These are phyloP conservation scores for Cladophialophora immunda DNA, from an alignment of 2,329 filamentous ascomycete genomes.

Conservation along the genomic window DNA sequence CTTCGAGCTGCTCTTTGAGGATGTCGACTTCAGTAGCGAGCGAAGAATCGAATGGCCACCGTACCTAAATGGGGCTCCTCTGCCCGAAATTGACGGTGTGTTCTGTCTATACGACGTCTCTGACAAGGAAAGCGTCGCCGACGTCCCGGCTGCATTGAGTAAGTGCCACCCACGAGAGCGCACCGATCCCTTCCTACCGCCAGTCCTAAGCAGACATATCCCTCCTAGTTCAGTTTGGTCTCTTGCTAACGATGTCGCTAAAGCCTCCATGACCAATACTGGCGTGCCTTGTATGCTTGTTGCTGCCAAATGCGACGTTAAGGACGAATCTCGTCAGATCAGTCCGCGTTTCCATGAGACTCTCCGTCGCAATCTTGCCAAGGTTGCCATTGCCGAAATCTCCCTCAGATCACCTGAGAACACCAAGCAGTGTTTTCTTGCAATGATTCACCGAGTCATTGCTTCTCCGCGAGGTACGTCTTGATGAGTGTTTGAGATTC, in stretches of 20 bases:
- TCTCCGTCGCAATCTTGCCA: constrained; percentile 68
- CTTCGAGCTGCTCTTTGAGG: constrained; percentile 63
- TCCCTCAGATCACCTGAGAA: constrained; percentile 75
- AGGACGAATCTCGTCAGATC: constrained; percentile 73
- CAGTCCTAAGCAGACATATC: neutral
- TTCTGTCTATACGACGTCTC: constrained; percentile 89
- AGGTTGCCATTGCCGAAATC: constrained; percentile 76
- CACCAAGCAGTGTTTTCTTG: constrained; percentile 77
- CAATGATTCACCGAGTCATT: constrained; percentile 77
- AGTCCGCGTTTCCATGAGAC: constrained; percentile 73
- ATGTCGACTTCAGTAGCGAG: constrained; percentile 60
- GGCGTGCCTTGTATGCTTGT: constrained; percentile 75
- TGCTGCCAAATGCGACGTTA: constrained; percentile 88
- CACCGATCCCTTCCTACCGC: neutral
- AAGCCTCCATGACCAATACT: constrained; percentile 38
- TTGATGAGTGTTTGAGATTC: constrained; percentile 34
- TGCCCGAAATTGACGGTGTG: constrained; percentile 82
- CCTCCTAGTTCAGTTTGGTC: neutral
- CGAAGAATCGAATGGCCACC: constrained; percentile 61
- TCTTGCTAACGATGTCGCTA: constrained; percentile 1
- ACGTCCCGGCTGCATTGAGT: constrained; percentile 81
- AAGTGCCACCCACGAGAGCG: constrained; percentile 50
- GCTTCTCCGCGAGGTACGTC: constrained; percentile 72
- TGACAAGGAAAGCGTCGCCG: constrained; percentile 75
- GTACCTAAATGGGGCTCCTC: constrained; percentile 68